phyloP scores from a whole-genome alignment of 805 yeast genomes.

The Nakazawaea populi region DNA sequence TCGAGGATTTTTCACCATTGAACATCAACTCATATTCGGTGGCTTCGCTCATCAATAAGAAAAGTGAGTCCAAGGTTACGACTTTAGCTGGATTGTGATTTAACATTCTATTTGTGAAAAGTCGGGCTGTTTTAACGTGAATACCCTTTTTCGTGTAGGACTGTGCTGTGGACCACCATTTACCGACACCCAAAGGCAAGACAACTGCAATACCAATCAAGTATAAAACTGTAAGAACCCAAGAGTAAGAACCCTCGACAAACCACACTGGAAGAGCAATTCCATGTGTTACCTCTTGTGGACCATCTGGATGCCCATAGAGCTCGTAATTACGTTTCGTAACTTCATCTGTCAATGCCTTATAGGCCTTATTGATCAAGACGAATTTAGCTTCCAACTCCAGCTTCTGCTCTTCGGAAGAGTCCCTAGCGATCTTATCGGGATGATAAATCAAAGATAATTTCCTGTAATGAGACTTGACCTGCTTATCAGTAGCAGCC shows the following conservation, averaged over 20 bases:
- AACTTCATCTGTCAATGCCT: slow-evolving; percentile 87
- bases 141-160: slow-evolving; percentile 78
- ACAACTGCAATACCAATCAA: slow-evolving; percentile 68
- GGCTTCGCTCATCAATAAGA: slow-evolving; percentile 58
- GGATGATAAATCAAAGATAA: slow-evolving; percentile 89
- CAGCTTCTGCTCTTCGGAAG: slow-evolving; percentile 48
- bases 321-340: slow-evolving; percentile 75
- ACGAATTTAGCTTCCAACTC: slow-evolving; percentile 73
- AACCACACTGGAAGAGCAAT: slow-evolving; percentile 91
- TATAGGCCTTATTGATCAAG: slow-evolving; percentile 83
- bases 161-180: slow-evolving; percentile 87
- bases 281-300: slow-evolving; percentile 84
- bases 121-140: slow-evolving; percentile 77
- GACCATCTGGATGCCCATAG: slow-evolving; percentile 98
- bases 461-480: slow-evolving; percentile 80
- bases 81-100: slow-evolving; percentile 70
- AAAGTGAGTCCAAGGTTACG: slow-evolving; percentile 50
- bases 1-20: slow-evolving; percentile 33
- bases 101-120: slow-evolving; percentile 63
- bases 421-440: slow-evolving; percentile 72
- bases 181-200: slow-evolving; percentile 74
- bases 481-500: slow-evolving; percentile 63
- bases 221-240: slow-evolving; percentile 57
- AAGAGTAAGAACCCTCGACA: slow-evolving; percentile 73
- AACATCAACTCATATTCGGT: slow-evolving; percentile 51